Conservation (phyloP, 176 grass and related monocot species). For the Ensete ventricosum region DNA sequence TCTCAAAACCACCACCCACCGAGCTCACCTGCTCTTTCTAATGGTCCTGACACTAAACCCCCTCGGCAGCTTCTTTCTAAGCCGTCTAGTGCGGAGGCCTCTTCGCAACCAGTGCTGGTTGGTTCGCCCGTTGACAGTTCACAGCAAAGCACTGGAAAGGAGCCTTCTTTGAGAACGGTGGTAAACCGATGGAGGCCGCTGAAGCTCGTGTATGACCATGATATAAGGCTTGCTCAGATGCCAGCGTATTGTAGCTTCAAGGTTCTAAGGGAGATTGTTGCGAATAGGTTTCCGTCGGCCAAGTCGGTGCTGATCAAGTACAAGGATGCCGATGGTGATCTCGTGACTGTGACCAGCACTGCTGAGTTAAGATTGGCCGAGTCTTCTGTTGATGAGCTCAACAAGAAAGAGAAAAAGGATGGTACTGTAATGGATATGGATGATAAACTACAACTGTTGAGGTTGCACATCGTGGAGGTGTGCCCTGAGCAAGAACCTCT, state of each 20-base stretch:
- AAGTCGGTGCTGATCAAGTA: slow-evolving; percentile 92
- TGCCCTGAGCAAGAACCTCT: slow-evolving; percentile 67
- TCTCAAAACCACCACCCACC: slow-evolving; percentile 23
- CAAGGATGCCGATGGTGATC: slow-evolving; percentile 84
- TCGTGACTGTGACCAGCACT: slow-evolving; percentile 73
- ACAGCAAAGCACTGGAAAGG: slow-evolving; percentile 20
- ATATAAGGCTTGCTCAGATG: slow-evolving; percentile 80
- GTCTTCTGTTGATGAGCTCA: slow-evolving; percentile 31
- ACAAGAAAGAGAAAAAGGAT: slow-evolving; percentile 9
- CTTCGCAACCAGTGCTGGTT: neutral
- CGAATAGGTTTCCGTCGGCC: slow-evolving; percentile 62
- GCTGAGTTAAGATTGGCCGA: slow-evolving; percentile 72
- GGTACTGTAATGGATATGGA: slow-evolving; percentile 26
- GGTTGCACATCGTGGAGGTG: slow-evolving; percentile 80
- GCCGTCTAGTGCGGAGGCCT: slow-evolving; percentile 26
- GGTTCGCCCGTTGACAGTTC: slow-evolving; percentile 11
- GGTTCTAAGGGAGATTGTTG: slow-evolving; percentile 54
- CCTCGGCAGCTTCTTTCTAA: slow-evolving; percentile 23
- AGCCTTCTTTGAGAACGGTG: slow-evolving; percentile 3
- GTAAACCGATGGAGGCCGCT: slow-evolving; percentile 47
- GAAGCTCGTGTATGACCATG: slow-evolving; percentile 91
- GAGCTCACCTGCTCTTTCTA: slow-evolving; percentile 1
- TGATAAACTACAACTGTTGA: slow-evolving; percentile 43
- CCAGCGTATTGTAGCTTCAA: slow-evolving; percentile 59
- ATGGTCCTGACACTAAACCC: slow-evolving; percentile 14